Evolutionary conservation across 768 basidiomycete species (phyloP).

Genomic region (Termitomyces sp.): DNA sequence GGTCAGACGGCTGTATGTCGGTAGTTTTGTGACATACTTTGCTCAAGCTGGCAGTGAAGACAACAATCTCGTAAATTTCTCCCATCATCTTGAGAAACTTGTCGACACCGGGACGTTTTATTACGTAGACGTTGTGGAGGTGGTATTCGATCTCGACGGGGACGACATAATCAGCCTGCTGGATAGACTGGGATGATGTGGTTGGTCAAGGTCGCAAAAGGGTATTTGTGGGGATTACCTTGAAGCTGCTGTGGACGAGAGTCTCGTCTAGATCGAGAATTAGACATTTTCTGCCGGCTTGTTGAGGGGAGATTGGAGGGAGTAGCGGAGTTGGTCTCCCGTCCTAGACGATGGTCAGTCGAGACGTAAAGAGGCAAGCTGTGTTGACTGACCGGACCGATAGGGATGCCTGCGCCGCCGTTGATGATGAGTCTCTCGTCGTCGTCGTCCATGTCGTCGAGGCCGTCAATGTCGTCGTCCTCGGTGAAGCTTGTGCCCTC

Average conservation of each 20-base stretch:
- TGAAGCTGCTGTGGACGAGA: slow-evolving; percentile 95
- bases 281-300: slow-evolving; percentile 89
- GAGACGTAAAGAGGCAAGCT: background rate
- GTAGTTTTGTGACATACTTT: slow-evolving; percentile 60
- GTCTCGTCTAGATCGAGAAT: slow-evolving; percentile 98
- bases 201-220: slow-evolving; percentile 9
- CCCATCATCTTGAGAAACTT: slow-evolving; percentile 98
- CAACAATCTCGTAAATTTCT: slow-evolving; percentile 95
- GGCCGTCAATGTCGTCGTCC: slow-evolving; percentile 59
- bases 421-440: slow-evolving; percentile 86
- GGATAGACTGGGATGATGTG: slow-evolving; percentile 64
- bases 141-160: slow-evolving; percentile 99
- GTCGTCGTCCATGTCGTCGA: slow-evolving; percentile 77
- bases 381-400: slow-evolving; percentile 73
- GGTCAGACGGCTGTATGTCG: slow-evolving; percentile 4
- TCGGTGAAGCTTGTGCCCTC: slow-evolving; percentile 70
- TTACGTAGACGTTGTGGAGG: slow-evolving; percentile 98
- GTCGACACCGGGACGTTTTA: slow-evolving; percentile 98
- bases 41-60: slow-evolving; percentile 96
- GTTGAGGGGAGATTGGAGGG: slow-evolving; percentile 76
- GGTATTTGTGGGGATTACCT: slow-evolving; percentile 40
- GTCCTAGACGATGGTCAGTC: slow-evolving; percentile 48
- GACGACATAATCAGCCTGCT: slow-evolving; percentile 95
- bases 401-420: slow-evolving; percentile 93
- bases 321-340: slow-evolving; percentile 85